Base-by-base conservation (phyloP, 495 filamentous ascomycete genomes). In the Neurospora africana region DNA sequence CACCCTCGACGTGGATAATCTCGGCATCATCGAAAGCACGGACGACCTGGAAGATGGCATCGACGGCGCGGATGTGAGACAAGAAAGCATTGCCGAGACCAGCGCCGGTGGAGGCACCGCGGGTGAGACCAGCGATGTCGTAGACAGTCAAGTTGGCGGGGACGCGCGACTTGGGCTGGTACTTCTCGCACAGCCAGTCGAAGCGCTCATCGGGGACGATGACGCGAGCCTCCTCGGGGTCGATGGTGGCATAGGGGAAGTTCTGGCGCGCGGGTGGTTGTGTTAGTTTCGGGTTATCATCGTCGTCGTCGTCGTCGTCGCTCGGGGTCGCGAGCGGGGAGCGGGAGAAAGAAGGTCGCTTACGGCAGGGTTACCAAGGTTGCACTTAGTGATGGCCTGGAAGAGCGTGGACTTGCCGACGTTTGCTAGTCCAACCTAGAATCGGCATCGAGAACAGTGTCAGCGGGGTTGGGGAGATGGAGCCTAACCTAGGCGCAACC, bases 321-420 rank as follows among this genome's bases (percentile, higher is more conserved):
- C 68, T n/a, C 69, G 67, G 40, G 39, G 69, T 35, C 70, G 70
- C 43, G 74, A 70, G 71, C 68, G 44, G 72, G 69, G 72, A 44
- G 41, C 8, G 19, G 41, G 41, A 44, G 19, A 53, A 53, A 61
- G 65, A 53, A 61, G 69, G 70, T 43, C 61, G 84, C 87, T 78
- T 85, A 93, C 91, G 83, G 95, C 96, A 75, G 96, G 96, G 85
- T 99, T 99, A 84, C 96, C 96, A 76, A 99, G 88, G 74, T 89
- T 90, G 83, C 91, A 98, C 86, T 97, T 98, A 74, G 96, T 99
- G 86, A 99, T 97, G 75, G 96, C 94, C 84, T 99, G 96, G 87
- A 99, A 99, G 77, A 99, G 91, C 33, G 96, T 99, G 72, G 96
- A 99, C 84, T 99, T 99, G 80, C 96, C 96, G 75, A 99, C 96